Evolutionary conservation across 164 flowering plant species (phyloP).

Genomic region (Annona squamosa): DNA sequence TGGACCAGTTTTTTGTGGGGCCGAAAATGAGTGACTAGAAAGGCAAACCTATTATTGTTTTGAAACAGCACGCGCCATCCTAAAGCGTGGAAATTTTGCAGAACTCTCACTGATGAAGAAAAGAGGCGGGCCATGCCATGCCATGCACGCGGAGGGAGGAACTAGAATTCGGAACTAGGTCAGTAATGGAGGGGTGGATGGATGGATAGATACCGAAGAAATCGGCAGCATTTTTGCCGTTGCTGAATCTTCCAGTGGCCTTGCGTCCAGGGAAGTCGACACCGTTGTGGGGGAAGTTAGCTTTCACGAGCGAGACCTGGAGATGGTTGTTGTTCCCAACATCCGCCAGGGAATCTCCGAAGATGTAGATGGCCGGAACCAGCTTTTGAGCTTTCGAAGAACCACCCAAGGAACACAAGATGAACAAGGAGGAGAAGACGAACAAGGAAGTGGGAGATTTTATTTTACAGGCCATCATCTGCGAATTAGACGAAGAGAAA

Average conservation of each 20-base stretch:
- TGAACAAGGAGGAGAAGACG: conserved; percentile 4
- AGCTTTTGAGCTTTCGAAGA: conserved; percentile 13
- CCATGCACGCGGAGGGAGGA: background rate
- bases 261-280: conserved; percentile 53
- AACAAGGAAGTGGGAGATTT: background rate
- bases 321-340: conserved; percentile 81
- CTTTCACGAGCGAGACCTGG: conserved; percentile 38
- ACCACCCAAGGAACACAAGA: background rate
- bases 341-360: conserved; percentile 78
- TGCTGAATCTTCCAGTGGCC: conserved; percentile 72
- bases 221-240: conserved; percentile 80
- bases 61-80: too few relatives aligned
- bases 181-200: background rate
- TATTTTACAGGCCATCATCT: background rate
- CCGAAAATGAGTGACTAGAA: too few relatives aligned
- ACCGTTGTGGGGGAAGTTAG: conserved; percentile 73
- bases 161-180: background rate
- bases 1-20: too few relatives aligned
- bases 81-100: background rate
- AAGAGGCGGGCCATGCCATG: background rate
- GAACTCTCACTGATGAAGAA: background rate
- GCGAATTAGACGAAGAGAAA: background rate
- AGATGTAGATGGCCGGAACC: conserved; percentile 53
- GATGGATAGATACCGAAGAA: conserved; percentile 40
- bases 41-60: too few relatives aligned